Evolutionary conservation across 805 yeast genomes (phyloP), one percentile per base, ranked within the genome.

Genomic region (Teunomyces panamensis): DNA sequence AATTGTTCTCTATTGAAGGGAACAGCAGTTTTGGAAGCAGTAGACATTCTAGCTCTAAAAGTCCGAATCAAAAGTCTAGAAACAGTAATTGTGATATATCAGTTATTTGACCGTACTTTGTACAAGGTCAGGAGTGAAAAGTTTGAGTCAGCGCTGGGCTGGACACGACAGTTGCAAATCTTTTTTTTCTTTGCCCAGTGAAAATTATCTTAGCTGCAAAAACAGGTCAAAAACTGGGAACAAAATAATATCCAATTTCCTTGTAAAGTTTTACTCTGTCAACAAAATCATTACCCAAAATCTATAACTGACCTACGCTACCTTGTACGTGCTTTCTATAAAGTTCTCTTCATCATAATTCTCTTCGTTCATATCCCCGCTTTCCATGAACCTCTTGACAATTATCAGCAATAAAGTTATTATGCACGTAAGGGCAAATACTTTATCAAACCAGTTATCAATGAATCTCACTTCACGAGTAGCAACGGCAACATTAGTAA

Each of bases 1-100:
- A 94, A 77, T 54, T 80, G 76, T 55, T 94, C 99, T 69, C 99
- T 87, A 59, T 80, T 81, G 66, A 92, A 87, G 48, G 77, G 77
- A 45, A 60, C 58, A 24, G 62, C 53, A 16, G 68, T 45, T 42
- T 56, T 57, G 39, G 53, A 45, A n/a, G 49, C 36, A 34, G 69
- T 58, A 32, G 71, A 59, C 73, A 67, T 67, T 30, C 48, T 48
- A 8, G 52, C 41, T 37, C 24, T 20, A 37, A 37, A 20, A 8
- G 41, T 37, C 41, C 28, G 20, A 11, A 24, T 42, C 20, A 42
- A 37, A 37, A 37, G 41, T 37, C 14, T 37, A 26, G 41, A 17
- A 37, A 37, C 41, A 11, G 41, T 37, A 37, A 37, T 37, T 26
- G 33, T 39, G 43, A 17, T 42, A 30, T 14, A 42, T 24, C 30